Evolutionary conservation across 768 basidiomycete genomes (phyloP), one percentile per base, ranked within the genome.

Genomic region (Phanerochaete sordida): DNA sequence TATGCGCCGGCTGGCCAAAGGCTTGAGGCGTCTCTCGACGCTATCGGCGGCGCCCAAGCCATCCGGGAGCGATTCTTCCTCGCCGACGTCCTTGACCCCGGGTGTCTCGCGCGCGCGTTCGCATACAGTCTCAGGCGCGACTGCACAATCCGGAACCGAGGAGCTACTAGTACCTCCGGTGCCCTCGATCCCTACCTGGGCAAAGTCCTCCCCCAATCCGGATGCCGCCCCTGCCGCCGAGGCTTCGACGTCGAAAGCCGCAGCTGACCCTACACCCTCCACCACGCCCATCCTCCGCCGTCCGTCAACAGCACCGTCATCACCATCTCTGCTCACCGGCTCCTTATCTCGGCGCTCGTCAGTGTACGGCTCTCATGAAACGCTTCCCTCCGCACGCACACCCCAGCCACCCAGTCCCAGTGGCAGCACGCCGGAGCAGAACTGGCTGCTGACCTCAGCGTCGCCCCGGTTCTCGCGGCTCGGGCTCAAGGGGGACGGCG

Each of bases 391-490:
- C 26, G 24, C 53, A n/a, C 39, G 24, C 28, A 33, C 52, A 15
- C 44, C 59, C 39, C n/a, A n/a, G 26, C 30, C 26, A 7, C 24
- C 55, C 61, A 7, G 31, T 37, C 5, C 60, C 66, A 28, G 60
- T 47, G 21, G 57, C 62, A 26, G 62, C 64, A 15, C 63, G 62
- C 65, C 69, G 3, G 66, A 69, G 61, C 52, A 56, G 46, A 69
- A 67, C 58, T 70, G 69, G 69, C 58, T 70, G 33, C 60, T 59
- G n/a, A 44, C 57, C 27, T 58, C 66, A 21, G 61, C 67, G 15
- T 50, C 67, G 24, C 70, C 70, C 16, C 51, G 56, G 51, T 71
- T 71, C 65, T 70, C 69, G n/a, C 62, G 70, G 0, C 58, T 67
- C 21, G 61, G 67, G 2, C 58, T 71, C 26, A 66, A 64, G 47